Evolutionary conservation across 805 yeast genomes (phyloP).

Genomic region (Yamadazyma akitaensis): DNA sequence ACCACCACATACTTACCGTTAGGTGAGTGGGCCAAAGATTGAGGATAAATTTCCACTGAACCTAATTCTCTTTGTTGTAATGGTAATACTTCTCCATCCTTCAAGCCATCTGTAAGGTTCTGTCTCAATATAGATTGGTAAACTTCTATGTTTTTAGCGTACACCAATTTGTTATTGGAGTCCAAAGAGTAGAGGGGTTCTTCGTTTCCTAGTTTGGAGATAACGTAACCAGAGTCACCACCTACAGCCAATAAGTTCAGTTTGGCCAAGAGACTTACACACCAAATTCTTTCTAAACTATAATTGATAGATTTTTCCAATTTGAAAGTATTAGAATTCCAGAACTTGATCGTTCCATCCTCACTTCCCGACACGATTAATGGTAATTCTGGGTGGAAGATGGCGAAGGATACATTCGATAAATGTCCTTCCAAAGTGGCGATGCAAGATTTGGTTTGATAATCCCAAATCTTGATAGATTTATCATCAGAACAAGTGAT

Average conservation of each 20-base stretch:
- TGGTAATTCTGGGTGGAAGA: constrained; percentile 97
- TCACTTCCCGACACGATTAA: constrained; percentile 94
- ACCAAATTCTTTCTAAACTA: constrained; percentile 96
- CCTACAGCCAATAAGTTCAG: constrained; percentile 86
- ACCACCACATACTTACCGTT: constrained; percentile 97
- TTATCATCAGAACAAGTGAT: constrained; percentile 90
- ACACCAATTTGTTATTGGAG: constrained; percentile 83
- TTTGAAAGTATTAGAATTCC: constrained; percentile 94
- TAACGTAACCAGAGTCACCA: constrained; percentile 91
- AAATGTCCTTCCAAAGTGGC: constrained; percentile 93
- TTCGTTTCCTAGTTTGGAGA: constrained; percentile 86
- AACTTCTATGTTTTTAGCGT: constrained; percentile 88
- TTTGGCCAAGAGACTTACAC: constrained; percentile 69
- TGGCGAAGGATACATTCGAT: constrained; percentile 92
- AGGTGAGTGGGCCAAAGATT: constrained; percentile 84
- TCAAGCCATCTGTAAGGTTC: constrained; percentile 55
- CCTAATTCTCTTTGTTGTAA: constrained; percentile 89
- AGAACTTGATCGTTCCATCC: constrained; percentile 88
- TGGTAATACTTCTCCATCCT: constrained; percentile 78
- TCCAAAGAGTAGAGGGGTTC: constrained; percentile 95
- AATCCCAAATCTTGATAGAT: constrained; percentile 90
- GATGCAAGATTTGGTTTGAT: constrained; percentile 93
- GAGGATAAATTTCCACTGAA: constrained; percentile 90
- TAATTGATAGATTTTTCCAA: constrained; percentile 87
- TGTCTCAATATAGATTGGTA: constrained; percentile 76